These are phyloP conservation scores for Oenanthe javanica DNA, from an alignment of 140 eudicot genomes.

Conservation along the genomic window DNA sequence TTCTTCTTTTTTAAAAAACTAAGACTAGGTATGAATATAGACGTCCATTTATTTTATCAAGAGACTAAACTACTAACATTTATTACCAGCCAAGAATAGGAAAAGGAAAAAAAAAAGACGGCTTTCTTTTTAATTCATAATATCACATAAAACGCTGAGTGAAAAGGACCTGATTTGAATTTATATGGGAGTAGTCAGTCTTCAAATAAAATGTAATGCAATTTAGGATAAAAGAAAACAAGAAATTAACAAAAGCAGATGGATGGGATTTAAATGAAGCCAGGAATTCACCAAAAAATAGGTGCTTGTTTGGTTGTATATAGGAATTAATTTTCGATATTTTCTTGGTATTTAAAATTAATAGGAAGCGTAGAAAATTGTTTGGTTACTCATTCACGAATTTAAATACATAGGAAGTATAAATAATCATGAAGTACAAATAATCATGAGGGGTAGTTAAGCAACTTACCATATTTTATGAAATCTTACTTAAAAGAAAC, in stretches of 20 bases:
- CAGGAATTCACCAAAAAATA: not conserved
- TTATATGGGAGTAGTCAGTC: not conserved
- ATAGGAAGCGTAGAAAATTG: too few species aligned
- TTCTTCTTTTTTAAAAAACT: too few species aligned
- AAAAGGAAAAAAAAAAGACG: not conserved
- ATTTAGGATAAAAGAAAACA: not conserved
- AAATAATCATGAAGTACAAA: too few species aligned
- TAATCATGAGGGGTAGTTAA: too few species aligned
- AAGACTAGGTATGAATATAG: not conserved
- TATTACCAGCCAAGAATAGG: not conserved
- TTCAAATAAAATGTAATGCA: not conserved
- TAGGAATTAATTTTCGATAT: too few species aligned
- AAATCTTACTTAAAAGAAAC: too few species aligned
- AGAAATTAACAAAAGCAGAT: not conserved
- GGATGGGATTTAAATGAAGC: not conserved
- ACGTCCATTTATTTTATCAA: not conserved
- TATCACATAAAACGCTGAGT: not conserved
- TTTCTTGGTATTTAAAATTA: too few species aligned
- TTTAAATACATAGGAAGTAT: too few species aligned
- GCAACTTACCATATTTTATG: too few species aligned
- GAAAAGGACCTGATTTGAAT: conserved; percentile 6
- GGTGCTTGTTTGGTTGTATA: too few species aligned
- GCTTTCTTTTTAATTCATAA: not conserved
- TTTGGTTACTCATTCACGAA: too few species aligned
- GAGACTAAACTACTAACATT: not conserved